A percentile compares a stretch with the other conserved stretches of the same genome.
These are phyloP conservation scores for Chlorophyllum brunneum DNA, from an alignment of 768 basidiomycete species.

Conservation along the genomic window DNA sequence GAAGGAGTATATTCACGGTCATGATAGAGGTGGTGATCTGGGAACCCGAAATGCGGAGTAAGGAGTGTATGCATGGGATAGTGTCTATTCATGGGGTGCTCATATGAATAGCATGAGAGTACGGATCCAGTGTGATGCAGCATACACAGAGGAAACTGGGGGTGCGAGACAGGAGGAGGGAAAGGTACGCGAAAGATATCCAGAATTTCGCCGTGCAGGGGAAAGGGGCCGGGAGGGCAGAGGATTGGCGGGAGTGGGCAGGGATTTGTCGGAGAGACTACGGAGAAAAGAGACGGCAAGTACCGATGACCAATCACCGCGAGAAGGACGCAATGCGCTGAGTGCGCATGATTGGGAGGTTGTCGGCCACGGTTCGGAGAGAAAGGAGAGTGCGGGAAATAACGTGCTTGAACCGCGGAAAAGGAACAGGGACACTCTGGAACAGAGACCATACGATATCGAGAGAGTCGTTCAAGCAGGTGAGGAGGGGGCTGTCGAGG, in stretches of 20 bases:
- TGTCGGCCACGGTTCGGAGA: too few species aligned
- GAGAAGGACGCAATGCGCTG: not conserved
- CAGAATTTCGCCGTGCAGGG: constrained; percentile 7
- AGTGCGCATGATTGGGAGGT: constrained; percentile 4
- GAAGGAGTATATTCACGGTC: not conserved
- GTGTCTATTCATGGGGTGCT: not conserved
- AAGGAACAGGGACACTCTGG: too few species aligned
- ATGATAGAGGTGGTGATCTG: not conserved
- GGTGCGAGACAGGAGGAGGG: not conserved
- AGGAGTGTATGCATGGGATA: constrained; percentile 6
- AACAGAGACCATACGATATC: too few species aligned
- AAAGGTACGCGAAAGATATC: not conserved
- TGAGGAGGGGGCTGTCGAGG: too few species aligned
- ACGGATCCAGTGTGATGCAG: too few species aligned
- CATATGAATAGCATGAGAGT: not conserved
- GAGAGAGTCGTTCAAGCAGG: too few species aligned
- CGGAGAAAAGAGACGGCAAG: constrained; percentile 11
- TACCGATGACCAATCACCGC: constrained; percentile 12
- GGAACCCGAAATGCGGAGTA: not conserved
- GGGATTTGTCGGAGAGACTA: constrained; percentile 5
- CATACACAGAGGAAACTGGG: not conserved
- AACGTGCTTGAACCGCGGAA: too few species aligned
- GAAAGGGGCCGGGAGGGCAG: not conserved
- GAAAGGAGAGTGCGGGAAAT: too few species aligned
- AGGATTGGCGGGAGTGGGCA: not conserved